These are phyloP conservation scores for Tremellales sp. DNA, from an alignment of 1,284 basidiomycete genomes.

Conservation along the genomic window DNA sequence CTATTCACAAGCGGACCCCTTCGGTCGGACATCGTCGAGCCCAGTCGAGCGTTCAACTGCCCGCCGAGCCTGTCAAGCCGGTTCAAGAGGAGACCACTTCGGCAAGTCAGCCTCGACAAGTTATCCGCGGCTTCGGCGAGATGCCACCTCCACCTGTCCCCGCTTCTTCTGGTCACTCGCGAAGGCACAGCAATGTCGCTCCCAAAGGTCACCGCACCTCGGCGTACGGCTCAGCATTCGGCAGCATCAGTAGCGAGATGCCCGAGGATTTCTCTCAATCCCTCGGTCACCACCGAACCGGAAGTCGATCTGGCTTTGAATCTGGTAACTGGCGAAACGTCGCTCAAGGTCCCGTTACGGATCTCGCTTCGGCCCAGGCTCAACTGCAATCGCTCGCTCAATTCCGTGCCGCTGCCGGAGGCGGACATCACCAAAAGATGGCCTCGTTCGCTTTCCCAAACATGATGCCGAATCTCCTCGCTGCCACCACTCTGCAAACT, in stretches of 20 bases:
- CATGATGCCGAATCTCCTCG: constrained; percentile 92
- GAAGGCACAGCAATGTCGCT: constrained; percentile 85
- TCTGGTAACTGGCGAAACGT: constrained; percentile 73
- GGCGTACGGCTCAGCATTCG: constrained; percentile 32
- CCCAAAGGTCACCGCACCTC: constrained; percentile 35
- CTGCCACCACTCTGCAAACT: constrained; percentile 76
- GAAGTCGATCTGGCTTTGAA: constrained; percentile 49
- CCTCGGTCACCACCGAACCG: constrained; percentile 66
- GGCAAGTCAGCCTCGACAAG: constrained; percentile 12
- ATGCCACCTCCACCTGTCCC: constrained; percentile 29
- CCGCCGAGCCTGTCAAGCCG: constrained; percentile 8
- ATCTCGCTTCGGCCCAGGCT: constrained; percentile 83
- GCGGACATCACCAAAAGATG: constrained; percentile 94
- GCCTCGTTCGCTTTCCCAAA: constrained; percentile 96
- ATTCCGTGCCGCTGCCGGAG: constrained; percentile 91
- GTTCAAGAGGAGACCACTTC: constrained; percentile 1
- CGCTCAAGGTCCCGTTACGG: constrained; percentile 61
- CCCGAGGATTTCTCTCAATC: constrained; percentile 34
- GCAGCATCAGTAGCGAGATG: constrained; percentile 31
- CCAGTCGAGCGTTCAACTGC: constrained; percentile 60
- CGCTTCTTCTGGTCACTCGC: constrained; percentile 72
- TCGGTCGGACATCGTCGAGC: constrained; percentile 67
- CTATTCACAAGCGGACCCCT: constrained; percentile 21
- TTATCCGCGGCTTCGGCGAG: constrained; percentile 20
- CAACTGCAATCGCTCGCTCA: constrained; percentile 95